Evolutionary conservation across 2,329 filamentous ascomycete species (phyloP).

Genomic region (Arthrinium phaeospermum): DNA sequence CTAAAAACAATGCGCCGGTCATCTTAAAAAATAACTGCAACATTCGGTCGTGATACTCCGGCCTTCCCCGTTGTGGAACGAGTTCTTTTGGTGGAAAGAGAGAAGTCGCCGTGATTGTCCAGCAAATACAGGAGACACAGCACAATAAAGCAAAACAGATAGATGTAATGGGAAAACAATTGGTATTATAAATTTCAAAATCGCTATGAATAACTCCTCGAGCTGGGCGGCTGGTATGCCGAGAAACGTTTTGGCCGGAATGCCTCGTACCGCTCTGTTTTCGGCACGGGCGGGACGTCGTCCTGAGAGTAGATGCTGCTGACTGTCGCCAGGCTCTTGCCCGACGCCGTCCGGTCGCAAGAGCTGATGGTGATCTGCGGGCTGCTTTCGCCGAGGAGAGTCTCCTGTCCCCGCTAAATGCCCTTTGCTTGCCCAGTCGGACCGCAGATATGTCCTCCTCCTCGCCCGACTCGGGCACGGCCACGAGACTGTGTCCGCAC

Average conservation of each 20-base stretch:
- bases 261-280: background rate
- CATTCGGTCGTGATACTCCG: background rate
- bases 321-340: background rate
- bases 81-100: background rate
- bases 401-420: conserved; percentile 16
- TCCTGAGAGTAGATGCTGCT: background rate
- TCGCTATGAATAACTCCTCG: background rate
- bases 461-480: conserved; percentile 37
- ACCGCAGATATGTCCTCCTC: conserved; percentile 21
- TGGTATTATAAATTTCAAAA: conserved; percentile 1
- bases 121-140: background rate
- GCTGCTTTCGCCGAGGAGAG: background rate
- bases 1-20: background rate
- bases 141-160: background rate
- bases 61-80: background rate
- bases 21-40: background rate
- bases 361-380: background rate
- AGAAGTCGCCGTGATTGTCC: too few relatives aligned
- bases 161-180: background rate
- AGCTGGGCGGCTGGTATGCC: background rate
- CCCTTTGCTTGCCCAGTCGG: background rate
- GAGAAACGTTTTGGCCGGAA: conserved; percentile 2
- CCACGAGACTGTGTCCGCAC: conserved; percentile 35
- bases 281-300: background rate
- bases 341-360: background rate